A percentile compares a stretch with the other conserved stretches of the same genome.
Evolutionary conservation across 176 grass and related monocot species (phyloP).

Genomic region (Aegilops tauschii): DNA sequence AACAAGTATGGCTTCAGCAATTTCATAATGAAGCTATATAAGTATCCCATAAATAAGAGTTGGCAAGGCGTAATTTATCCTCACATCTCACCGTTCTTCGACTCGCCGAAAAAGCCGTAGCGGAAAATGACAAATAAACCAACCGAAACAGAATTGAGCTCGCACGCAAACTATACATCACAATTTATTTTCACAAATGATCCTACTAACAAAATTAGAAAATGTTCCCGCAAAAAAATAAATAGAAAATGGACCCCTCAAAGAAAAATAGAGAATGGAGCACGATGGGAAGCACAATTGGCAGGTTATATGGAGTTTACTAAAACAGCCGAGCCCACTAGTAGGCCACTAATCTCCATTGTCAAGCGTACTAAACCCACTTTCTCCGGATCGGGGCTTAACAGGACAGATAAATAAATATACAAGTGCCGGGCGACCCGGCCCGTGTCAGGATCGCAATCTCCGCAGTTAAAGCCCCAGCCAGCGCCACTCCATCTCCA

Average conservation of each 20-base stretch:
- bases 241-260: neutral
- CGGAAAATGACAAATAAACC: neutral
- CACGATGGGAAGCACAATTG: neutral
- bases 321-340: neutral
- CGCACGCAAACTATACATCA: neutral
- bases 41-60: neutral
- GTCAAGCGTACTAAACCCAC: neutral
- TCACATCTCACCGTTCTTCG: neutral
- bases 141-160: neutral
- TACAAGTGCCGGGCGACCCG: neutral
- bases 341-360: neutral
- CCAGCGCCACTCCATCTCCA: neutral
- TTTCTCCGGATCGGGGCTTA: neutral
- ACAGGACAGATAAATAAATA: neutral
- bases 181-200: neutral
- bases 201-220: neutral
- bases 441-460: conserved; percentile 21
- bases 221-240: neutral
- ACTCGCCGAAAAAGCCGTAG: neutral
- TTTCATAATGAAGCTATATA: neutral
- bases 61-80: neutral
- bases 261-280: neutral
- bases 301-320: neutral
- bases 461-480: conserved; percentile 1
- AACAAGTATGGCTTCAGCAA: neutral